phyloP scores from a whole-genome alignment of 148 eudicot species.

The Gaultheria prostrata region DNA sequence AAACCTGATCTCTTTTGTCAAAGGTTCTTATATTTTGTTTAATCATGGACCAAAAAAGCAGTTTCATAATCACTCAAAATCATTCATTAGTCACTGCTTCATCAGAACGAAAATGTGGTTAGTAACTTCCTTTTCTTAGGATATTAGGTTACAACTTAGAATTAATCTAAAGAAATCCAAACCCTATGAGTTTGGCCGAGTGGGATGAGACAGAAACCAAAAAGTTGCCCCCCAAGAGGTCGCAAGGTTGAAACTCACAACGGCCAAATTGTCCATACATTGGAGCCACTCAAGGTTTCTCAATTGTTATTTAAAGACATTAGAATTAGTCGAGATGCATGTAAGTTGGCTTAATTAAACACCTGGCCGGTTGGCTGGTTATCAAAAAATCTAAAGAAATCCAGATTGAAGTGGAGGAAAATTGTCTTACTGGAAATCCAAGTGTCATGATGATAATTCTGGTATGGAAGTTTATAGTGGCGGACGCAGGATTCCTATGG shows the following conservation, averaged over 20 bases:
- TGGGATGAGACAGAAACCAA: background rate
- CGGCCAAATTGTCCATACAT: background rate
- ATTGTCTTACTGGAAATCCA: background rate
- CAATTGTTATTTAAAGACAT: background rate
- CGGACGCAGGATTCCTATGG: too few relatives aligned
- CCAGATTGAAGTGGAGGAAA: background rate
- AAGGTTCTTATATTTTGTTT: background rate
- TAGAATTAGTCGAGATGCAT: background rate
- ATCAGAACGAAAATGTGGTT: too few relatives aligned
- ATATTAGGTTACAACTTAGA: too few relatives aligned
- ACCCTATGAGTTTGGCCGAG: background rate
- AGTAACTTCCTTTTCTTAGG: too few relatives aligned
- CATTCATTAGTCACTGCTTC: too few relatives aligned
- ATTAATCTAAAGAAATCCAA: too few relatives aligned
- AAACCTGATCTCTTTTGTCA: background rate
- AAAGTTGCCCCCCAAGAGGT: background rate
- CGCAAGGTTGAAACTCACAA: background rate
- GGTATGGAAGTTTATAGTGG: conserved; percentile 1
- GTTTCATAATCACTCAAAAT: background rate
- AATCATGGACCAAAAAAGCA: background rate
- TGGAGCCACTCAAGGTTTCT: background rate
- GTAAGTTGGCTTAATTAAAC: background rate
- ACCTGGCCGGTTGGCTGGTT: background rate
- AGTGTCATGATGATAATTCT: background rate
- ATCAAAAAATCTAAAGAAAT: background rate